A percentile compares a stretch with the other conserved stretches of the same genome.
These are phyloP conservation scores for Adiantum capillusveneris DNA, from an alignment of 75 land plant species.

Conservation along the genomic window DNA sequence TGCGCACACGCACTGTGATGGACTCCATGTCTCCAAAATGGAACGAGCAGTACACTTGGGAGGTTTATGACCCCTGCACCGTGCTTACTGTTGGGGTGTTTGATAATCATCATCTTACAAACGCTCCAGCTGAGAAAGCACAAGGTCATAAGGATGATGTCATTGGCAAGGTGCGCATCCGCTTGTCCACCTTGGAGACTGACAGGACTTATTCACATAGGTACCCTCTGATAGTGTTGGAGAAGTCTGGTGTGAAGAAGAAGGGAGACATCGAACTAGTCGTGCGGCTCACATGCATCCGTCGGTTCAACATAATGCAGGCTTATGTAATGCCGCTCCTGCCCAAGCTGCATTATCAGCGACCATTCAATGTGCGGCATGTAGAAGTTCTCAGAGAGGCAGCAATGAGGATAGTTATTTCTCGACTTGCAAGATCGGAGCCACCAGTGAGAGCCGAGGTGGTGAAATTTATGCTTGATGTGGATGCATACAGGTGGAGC, in stretches of 20 bases:
- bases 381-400: conserved; percentile 4
- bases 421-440: conserved; percentile 7
- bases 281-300: conserved; percentile 47
- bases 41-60: conserved; percentile 66
- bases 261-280: conserved; percentile 76
- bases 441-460: conserved; percentile 14
- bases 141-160: conserved; percentile 20
- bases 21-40: conserved; percentile 32
- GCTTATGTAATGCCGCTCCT: conserved; percentile 6
- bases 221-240: conserved; percentile 58
- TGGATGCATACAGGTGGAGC: conserved; percentile 12
- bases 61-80: conserved; percentile 73
- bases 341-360: conserved; percentile 11
- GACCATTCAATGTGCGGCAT: conserved; percentile 8
- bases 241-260: conserved; percentile 61
- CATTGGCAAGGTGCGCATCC: conserved; percentile 63
- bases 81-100: conserved; percentile 72
- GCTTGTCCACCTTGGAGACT: conserved; percentile 55
- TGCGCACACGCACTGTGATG: conserved; percentile 38
- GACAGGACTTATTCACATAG: conserved; percentile 55
- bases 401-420: conserved; percentile 6
- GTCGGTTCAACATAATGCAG: conserved; percentile 37
- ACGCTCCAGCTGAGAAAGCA: neutral
- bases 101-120: conserved; percentile 45
- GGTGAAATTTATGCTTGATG: conserved; percentile 12